These are phyloP conservation scores for Periconia digitata DNA, from an alignment of 2,329 filamentous ascomycete genomes.

Conservation along the genomic window DNA sequence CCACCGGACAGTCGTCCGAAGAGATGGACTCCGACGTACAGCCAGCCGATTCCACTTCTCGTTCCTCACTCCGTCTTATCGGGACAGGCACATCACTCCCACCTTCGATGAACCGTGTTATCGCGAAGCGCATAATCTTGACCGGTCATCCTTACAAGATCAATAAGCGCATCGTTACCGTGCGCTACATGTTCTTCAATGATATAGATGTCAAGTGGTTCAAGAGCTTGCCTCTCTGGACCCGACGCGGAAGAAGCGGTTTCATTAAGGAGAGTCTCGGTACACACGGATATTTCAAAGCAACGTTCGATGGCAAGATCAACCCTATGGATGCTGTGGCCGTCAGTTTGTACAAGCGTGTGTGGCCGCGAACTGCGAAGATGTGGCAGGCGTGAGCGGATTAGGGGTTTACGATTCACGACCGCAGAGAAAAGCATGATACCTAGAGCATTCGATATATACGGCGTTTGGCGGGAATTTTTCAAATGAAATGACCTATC, in stretches of 20 bases:
- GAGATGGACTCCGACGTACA: conserved; percentile 5
- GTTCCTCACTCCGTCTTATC: conserved; percentile 65
- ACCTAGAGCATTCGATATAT: not conserved
- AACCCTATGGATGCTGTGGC: conserved; percentile 94
- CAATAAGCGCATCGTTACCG: conserved; percentile 94
- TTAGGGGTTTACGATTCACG: not conserved
- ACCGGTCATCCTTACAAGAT: conserved; percentile 98
- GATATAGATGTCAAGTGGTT: conserved; percentile 95
- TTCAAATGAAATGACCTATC: not conserved
- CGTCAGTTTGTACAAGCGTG: conserved; percentile 66
- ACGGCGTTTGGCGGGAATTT: not conserved
- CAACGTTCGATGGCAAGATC: conserved; percentile 92
- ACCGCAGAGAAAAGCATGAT: not conserved
- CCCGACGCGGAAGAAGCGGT: conserved; percentile 80
- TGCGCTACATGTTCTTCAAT: conserved; percentile 99
- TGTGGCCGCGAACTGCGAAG: conserved; percentile 67
- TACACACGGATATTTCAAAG: conserved; percentile 99
- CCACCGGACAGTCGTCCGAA: conserved; percentile 35
- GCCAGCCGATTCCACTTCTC: conserved; percentile 6
- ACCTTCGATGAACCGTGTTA: conserved; percentile 71
- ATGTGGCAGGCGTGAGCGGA: conserved; percentile 36
- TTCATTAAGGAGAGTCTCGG: conserved; percentile 93
- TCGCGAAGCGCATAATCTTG: conserved; percentile 91
- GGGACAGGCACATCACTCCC: conserved; percentile 86
- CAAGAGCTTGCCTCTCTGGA: conserved; percentile 95